Evolutionary conservation across 176 grass and related monocot genomes (phyloP), one percentile per base, ranked within the genome.

Genomic region (Hsuehochloa calcarea): DNA sequence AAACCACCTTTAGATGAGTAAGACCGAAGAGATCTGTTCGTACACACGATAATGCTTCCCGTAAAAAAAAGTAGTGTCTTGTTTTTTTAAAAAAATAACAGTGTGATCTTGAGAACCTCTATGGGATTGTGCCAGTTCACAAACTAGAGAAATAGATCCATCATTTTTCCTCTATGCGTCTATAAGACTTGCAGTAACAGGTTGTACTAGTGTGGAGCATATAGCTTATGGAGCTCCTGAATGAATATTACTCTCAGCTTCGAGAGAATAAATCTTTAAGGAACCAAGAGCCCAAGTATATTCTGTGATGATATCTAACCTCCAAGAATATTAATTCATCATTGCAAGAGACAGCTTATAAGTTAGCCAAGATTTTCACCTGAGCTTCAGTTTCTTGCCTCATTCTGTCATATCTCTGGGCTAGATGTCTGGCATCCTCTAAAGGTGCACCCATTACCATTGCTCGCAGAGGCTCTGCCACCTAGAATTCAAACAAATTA

Each of bases 381-480:
- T 98, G 96, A 87, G 88, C 85, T 92, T 98, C 93, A 68, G 96
- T 91, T 89, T 98, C 96, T 85, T 95, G 96, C 47, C 96, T 89
- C 86, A 95, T 85, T 87, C 88, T 90, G 76, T 98, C 96, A 80
- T 98, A 98, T 81, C 93, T 91, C 67, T 98, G 96, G 39, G 96
- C 96, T 55, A 98, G 85, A 84, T 98, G 96, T 65, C 93, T 90
- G 77, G 96, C 96, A 90, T 98, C 96, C 78, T 98, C 96, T 80
- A 98, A 88, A 63, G 91, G 93, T 40, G 91, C 91, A 69, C 96
- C 96, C 83, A 92, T 93, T 66, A 98, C 96, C 96, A 98, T 95
- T 87, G 96, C 96, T 67, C 96, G 81, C 56, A 98, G 64, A 10
- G 96, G 96, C 84, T 98, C 96, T 16, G 91, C 96, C 58, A 95